Conservation (phyloP, 1,139 yeast species). For the Debaryomyces sp. region DNA sequence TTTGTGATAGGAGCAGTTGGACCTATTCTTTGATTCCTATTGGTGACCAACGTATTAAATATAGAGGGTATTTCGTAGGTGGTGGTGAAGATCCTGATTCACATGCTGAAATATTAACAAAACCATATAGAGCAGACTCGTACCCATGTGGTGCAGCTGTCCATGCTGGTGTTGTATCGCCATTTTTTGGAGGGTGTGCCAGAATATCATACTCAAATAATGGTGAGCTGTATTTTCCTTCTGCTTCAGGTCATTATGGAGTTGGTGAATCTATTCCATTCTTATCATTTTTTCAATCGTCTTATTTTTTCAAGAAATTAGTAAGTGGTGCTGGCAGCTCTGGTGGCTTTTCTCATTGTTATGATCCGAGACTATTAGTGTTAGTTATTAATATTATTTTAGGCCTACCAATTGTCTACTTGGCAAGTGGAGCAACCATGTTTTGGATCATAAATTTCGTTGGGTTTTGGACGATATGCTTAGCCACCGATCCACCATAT, state of each 20-base stretch:
- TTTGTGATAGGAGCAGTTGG: constrained; percentile 80
- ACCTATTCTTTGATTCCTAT: constrained; percentile 77
- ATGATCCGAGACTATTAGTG: constrained; percentile 66
- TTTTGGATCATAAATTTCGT: constrained; percentile 64
- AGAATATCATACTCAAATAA: constrained; percentile 60
- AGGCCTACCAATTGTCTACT: constrained; percentile 60
- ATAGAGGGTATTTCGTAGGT: constrained; percentile 75
- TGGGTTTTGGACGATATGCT: constrained; percentile 86
- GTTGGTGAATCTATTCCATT: constrained; percentile 64
- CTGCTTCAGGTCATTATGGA: constrained; percentile 49
- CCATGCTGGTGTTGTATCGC: constrained; percentile 79
- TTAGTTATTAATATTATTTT: constrained; percentile 59
- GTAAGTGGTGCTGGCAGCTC: constrained; percentile 19
- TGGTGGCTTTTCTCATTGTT: constrained; percentile 47
- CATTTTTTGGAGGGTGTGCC: constrained; percentile 82
- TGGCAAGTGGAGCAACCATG: constrained; percentile 56
- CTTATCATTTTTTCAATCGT: constrained; percentile 72
- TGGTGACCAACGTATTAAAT: constrained; percentile 68
- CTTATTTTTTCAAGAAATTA: constrained; percentile 57
- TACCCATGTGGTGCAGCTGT: constrained; percentile 89
- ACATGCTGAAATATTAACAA: constrained; percentile 31
- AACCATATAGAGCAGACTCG: constrained; percentile 85
- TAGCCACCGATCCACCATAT: constrained; percentile 84
- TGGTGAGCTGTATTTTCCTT: constrained; percentile 48
- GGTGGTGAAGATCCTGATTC: constrained; percentile 48